phyloP scores from a whole-genome alignment of 306 rosid species.

The Inga laurina region DNA sequence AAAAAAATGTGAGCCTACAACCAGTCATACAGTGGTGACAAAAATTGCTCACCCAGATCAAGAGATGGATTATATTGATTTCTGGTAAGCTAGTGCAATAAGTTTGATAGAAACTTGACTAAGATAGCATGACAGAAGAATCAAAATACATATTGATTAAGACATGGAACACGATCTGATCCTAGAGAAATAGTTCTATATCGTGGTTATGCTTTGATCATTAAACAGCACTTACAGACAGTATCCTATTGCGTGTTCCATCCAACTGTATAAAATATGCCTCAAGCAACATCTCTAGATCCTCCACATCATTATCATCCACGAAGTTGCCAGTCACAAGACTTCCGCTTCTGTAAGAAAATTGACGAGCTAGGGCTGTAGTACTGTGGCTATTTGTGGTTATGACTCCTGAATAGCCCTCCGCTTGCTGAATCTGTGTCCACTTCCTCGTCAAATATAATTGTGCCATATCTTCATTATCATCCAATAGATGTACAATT shows the following conservation, averaged over 20 bases:
- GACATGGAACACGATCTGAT: conserved; percentile 1
- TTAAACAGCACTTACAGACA: conserved; percentile 70
- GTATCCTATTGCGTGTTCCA: conserved; percentile 95
- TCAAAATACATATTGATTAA: conserved; percentile 5
- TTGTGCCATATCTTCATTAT: conserved; percentile 97
- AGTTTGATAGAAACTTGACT: neutral
- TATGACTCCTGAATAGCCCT: conserved; percentile 55
- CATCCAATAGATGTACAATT: conserved; percentile 92
- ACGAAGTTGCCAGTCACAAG: conserved; percentile 54
- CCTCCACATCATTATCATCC: conserved; percentile 85
- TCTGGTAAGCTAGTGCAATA: neutral
- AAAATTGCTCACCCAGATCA: neutral
- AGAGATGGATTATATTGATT: neutral
- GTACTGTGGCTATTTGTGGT: conserved; percentile 48
- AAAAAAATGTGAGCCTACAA: conserved; percentile 5
- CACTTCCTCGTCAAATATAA: conserved; percentile 91
- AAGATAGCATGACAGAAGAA: neutral
- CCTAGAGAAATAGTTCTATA: neutral
- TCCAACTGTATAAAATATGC: conserved; percentile 98
- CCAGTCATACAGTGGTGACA: neutral
- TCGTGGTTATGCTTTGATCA: neutral
- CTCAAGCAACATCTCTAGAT: conserved; percentile 98
- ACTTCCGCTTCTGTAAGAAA: conserved; percentile 74
- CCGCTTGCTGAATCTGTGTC: conserved; percentile 78
- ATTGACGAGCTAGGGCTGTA: conserved; percentile 46